A percentile compares a stretch with the other conserved stretches of the same genome.
These are phyloP conservation scores for Marchantia paleacea DNA, from an alignment of 225 moss, liverwort and hornwort genomes.

Conservation along the genomic window DNA sequence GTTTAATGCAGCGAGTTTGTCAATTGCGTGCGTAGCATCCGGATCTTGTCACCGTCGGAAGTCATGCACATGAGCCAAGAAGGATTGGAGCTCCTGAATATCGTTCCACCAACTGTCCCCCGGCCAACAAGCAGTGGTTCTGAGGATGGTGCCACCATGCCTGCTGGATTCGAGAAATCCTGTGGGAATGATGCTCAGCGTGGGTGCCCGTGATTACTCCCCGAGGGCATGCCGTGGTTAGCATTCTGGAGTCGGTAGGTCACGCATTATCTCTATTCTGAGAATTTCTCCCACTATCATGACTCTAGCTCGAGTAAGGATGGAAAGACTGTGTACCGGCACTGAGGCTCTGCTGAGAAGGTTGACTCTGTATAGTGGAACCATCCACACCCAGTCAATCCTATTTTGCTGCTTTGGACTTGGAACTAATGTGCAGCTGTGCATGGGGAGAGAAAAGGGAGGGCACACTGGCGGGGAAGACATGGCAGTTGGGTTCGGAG, in stretches of 20 bases:
- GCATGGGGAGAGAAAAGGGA: conserved; percentile 13
- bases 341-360: conserved; percentile 9
- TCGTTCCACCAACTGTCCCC: conserved; percentile 48
- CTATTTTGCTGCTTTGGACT: conserved; percentile 9
- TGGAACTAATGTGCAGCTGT: conserved; percentile 19
- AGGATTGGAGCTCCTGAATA: conserved; percentile 65
- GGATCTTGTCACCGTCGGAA: conserved; percentile 89
- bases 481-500: conserved; percentile 1
- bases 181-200: conserved; percentile 31
- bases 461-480: neutral
- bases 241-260: conserved; percentile 21
- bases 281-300: conserved; percentile 4
- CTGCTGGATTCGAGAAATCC: conserved; percentile 38
- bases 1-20: conserved; percentile 71
- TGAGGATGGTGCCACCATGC: conserved; percentile 42
- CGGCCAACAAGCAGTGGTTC: conserved; percentile 50
- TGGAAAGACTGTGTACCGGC: conserved; percentile 14
- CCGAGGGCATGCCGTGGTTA: conserved; percentile 5
- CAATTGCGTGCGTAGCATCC: conserved; percentile 89
- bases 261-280: conserved; percentile 16
- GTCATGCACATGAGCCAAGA: conserved; percentile 80
- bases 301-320: conserved; percentile 1
- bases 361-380: conserved; percentile 19
- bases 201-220: conserved; percentile 33
- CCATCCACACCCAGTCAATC: neutral